A percentile compares a stretch with the other conserved stretches of the same genome.
phyloP scores from a whole-genome alignment of 768 basidiomycete genomes.

The Amanita subjunquillea region DNA sequence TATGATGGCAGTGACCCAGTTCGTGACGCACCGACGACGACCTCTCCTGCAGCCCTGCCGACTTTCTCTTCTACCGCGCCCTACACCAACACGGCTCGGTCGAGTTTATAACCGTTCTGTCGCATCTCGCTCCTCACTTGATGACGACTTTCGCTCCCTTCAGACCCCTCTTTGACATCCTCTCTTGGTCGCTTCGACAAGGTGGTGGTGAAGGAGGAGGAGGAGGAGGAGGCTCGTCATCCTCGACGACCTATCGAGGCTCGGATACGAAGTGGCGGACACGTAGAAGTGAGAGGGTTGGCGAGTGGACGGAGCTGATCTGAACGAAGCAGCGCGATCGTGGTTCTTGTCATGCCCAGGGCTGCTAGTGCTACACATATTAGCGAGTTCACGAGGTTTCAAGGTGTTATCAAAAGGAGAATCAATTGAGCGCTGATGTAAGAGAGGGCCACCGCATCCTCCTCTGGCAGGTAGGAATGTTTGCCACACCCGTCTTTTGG shows the following conservation, averaged over 20 bases:
- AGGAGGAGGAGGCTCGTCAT: constrained; percentile 39
- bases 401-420: no score
- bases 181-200: constrained; percentile 14
- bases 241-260: constrained; percentile 57
- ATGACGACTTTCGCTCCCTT: constrained; percentile 11
- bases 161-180: constrained; percentile 25
- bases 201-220: no score
- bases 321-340: constrained; percentile 10
- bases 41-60: constrained; percentile 50
- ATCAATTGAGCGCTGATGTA: no score
- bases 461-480: no score
- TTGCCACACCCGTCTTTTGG: no score
- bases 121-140: constrained; percentile 4
- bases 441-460: no score
- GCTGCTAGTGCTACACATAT: no score
- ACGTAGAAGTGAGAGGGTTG: constrained; percentile 62
- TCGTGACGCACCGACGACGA: constrained; percentile 38
- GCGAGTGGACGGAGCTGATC: constrained; percentile 68
- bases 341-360: no score
- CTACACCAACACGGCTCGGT: constrained; percentile 37
- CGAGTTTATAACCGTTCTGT: constrained; percentile 41
- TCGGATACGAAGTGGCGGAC: constrained; percentile 42
- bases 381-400: no score
- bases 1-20: no score
- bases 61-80: constrained; percentile 56